Base-by-base conservation (phyloP, 129 eudicot genomes). In the Pseudognaphalium luteoalbum region DNA sequence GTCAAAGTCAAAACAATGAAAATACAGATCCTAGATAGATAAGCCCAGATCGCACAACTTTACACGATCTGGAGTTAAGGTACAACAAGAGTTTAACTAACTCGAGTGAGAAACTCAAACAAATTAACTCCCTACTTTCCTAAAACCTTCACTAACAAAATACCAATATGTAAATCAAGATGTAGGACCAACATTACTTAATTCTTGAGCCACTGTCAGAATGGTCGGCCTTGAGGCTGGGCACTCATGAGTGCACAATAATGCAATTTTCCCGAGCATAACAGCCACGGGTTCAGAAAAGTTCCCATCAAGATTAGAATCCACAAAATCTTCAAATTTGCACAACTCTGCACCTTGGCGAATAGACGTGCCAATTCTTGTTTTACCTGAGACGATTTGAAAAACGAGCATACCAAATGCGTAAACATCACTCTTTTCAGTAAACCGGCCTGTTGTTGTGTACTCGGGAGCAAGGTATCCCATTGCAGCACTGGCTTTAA, bases 391-490 rank as follows among this genome's bases (percentile, higher is more conserved):
- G 56, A 94, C 72, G 66, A 94, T 89, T 70, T 94, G 98, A 52
- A 91, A 81, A 21, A 94, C 60, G 34, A 94, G 79, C 85, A 86
- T 80, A 19, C 98, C 98, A 35, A 86, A 94, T 0, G 98, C 97
- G 19, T 88, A 94, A 0, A 94, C 54, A 52, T 94, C 98, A 34
- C 98, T 94, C 71, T 91, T 91, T 29, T 94, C 97, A 1, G 97
- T 94, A 79, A 91, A 91, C 32, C 86, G 79, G 4, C 98, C 98
- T 0, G 93, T 91, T 59, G 91, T 89, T 12, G 98, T 91, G 89
- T 94, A 94, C 79, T 94, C 98, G 0, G 98, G 98, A 35, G 98
- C 98, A 1, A 94, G 86, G 76, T 94, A 94, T 51, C 98, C 98
- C 97, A 91, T 94, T 10, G 97, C 98, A 66, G 98, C 98, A 80